Evolutionary conservation across 1,284 basidiomycete genomes (phyloP), one percentile per base, ranked within the genome.

Genomic region (Phylloporus sp.): DNA sequence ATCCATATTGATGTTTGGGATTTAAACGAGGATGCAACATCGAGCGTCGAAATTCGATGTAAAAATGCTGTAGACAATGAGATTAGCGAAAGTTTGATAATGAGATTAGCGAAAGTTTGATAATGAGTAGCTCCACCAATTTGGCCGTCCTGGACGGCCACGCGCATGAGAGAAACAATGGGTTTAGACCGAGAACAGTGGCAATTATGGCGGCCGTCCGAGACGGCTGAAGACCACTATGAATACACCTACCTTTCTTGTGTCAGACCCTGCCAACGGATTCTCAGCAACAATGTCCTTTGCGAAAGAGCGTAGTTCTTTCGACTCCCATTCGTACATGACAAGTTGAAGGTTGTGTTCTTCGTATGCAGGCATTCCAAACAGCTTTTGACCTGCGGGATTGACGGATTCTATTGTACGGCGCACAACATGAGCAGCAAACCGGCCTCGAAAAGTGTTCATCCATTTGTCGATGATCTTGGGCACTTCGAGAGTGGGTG

Each of bases 21-120:
- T 61, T 61, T 27, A 64, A 23, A 17, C 19, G 12, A 2, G 62
- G 64, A 19, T 70, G 57, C 19, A 70, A 64, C 53, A 68, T 61
- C 6, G 69, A 64, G 2, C 66, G 55, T 7, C 62, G 27, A 27
- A 70, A 64, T 23, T 70, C 64, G 23, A 70, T 61, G 47, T 71
- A 70, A 47, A 70, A 70, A 49, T 71, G 32, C 70, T 41, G 17
- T 15, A 55, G 32, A 47, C 45, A 19, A 15, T 19, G 45, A 20
- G 19, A 19, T 47, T 39, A 39, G 39, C 15, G 12, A n/a, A 15
- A 32, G 32, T 32, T 32, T 32, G 32, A 32, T 32, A 32, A 32
- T 5, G 32, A 32, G 32, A 37, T 37, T 37, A 37, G 8, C 37
- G 12, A 7, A 15, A 32, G 32, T 32, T 32, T 32, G 32, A 32